A percentile compares a stretch with the other conserved stretches of the same genome.
These are phyloP conservation scores for Hanseniaspora gamundiae DNA, from an alignment of 1,139 yeast genomes.

Conservation along the genomic window DNA sequence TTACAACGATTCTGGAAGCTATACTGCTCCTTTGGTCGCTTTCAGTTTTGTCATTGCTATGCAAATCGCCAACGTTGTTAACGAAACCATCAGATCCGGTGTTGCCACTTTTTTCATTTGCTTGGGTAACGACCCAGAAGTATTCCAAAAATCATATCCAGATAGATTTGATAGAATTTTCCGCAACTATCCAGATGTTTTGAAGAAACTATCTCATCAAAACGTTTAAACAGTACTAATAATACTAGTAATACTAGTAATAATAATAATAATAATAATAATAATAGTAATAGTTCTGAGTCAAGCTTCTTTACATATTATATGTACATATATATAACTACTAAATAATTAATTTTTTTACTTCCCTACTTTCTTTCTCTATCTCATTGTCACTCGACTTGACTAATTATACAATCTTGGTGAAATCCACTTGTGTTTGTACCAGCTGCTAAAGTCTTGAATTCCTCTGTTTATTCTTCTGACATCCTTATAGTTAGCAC, in stretches of 20 bases:
- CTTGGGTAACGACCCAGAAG: slow-evolving; percentile 78
- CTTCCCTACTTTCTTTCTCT: too few species aligned
- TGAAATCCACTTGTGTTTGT: slow-evolving; percentile 60
- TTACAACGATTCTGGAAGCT: slow-evolving; percentile 55
- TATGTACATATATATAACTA: not conserved
- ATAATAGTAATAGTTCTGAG: too few species aligned
- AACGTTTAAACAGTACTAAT: slow-evolving; percentile 12
- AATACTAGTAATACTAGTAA: too few species aligned
- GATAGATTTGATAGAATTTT: slow-evolving; percentile 62
- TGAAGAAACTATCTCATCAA: slow-evolving; percentile 36
- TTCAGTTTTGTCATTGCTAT: slow-evolving; percentile 65
- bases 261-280: too few species aligned
- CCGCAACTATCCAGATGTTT: slow-evolving; percentile 63
- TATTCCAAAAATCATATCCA: slow-evolving; percentile 67
- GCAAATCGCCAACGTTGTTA: slow-evolving; percentile 64
- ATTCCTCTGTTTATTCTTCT: slow-evolving; percentile 61
- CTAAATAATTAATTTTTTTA: too few species aligned
- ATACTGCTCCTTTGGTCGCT: slow-evolving; percentile 66
- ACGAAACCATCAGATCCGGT: slow-evolving; percentile 69
- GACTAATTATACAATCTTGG: slow-evolving; percentile 31
- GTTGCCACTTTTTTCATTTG: slow-evolving; percentile 80
- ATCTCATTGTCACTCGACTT: too few species aligned
- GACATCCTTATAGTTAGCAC: slow-evolving; percentile 58
- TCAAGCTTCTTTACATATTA: not conserved
- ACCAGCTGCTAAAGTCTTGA: slow-evolving; percentile 72